Base-by-base conservation (phyloP, 2,329 filamentous ascomycete genomes). In the Phaeosphaeriaceae sp. region DNA sequence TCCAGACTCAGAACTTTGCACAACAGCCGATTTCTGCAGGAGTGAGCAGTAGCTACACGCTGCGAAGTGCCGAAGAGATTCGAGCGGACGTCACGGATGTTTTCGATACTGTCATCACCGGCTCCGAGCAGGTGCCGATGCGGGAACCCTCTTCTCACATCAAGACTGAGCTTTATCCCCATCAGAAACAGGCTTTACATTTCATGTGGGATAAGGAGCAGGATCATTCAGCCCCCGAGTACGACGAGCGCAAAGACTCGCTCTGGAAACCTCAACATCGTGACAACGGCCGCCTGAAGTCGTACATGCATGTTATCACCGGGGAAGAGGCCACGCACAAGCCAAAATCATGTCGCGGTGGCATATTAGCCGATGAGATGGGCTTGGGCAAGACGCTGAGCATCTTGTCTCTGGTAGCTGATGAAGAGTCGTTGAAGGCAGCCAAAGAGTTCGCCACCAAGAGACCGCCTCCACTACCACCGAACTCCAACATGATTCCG, bases 121-220 rank as follows among this genome's bases (percentile, higher is more conserved):
- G 85, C 10, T 65, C 69, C 13, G 91, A 96, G 56, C 88, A 92
- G 59, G 81, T 98, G 7, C 91, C 91, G 0, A 86, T 89, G 64
- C 88, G 90, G 80, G 88, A 94, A 3, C 85, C 92, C 0, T 83
- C 87, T 54, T 64, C 79, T 7, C 84, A 95, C 54, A 84, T 85
- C 56, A 93, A 89, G 0, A 83, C 81, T 0, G 83, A 87, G 26
- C 80, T 98, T 19, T 87, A 97, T 44, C 85, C 85, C 58, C 94
- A 98, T 78, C 94, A 98, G 76, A 95, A 92, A 76, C 93, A 97
- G 78, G 94, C 91, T 0, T 84, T 98, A 0, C 88, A 89, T 74
- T 98, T 97, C 74, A 93, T 98, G 90, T 88, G 84, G 10, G 86
- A 86, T 21, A 91, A 92, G 62, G 94, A 98, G 77, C 86, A 87